phyloP scores from a whole-genome alignment of 257 asterid species.

The Nicotiana tabacum region DNA sequence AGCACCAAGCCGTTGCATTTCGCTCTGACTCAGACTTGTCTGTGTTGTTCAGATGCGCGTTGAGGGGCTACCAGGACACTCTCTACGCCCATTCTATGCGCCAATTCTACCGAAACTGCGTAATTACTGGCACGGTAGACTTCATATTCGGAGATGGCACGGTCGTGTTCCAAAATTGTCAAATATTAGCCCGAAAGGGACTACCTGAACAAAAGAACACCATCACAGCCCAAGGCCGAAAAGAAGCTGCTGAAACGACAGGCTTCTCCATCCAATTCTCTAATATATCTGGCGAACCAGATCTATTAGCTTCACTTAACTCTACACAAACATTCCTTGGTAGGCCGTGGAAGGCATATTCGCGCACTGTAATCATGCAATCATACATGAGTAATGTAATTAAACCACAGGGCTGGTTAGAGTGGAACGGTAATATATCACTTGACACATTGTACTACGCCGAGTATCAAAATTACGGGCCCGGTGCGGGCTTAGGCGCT shows the following conservation, averaged over 20 bases:
- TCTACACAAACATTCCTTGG: slow-evolving; percentile 46
- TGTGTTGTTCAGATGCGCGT: slow-evolving; percentile 43
- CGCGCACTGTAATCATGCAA: slow-evolving; percentile 51
- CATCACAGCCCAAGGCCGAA: slow-evolving; percentile 58
- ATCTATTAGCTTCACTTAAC: slow-evolving; percentile 22
- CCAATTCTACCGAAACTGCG: slow-evolving; percentile 52
- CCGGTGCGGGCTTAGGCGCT: slow-evolving; percentile 35
- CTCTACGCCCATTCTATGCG: slow-evolving; percentile 51
- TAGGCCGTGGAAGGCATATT: slow-evolving; percentile 48
- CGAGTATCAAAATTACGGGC: slow-evolving; percentile 47
- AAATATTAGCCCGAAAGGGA: slow-evolving; percentile 39
- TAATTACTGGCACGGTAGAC: slow-evolving; percentile 50
- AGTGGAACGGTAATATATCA: slow-evolving; percentile 42
- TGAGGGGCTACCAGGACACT: slow-evolving; percentile 54
- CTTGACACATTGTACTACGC: slow-evolving; percentile 41
- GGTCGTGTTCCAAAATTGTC: slow-evolving; percentile 42
- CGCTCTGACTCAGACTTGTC: slow-evolving; percentile 55
- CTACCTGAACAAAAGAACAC: slow-evolving; percentile 51
- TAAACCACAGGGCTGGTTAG: slow-evolving; percentile 54
- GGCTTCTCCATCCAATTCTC: slow-evolving; percentile 54
- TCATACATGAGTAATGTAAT: slow-evolving; percentile 41
- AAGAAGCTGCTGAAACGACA: slow-evolving; percentile 20
- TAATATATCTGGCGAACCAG: slow-evolving; percentile 36
- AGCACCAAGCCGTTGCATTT: slow-evolving; percentile 58
- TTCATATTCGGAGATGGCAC: slow-evolving; percentile 55